Evolutionary conservation across 2,329 filamentous ascomycete species (phyloP).

Genomic region (Sclerotinia spermophila): DNA sequence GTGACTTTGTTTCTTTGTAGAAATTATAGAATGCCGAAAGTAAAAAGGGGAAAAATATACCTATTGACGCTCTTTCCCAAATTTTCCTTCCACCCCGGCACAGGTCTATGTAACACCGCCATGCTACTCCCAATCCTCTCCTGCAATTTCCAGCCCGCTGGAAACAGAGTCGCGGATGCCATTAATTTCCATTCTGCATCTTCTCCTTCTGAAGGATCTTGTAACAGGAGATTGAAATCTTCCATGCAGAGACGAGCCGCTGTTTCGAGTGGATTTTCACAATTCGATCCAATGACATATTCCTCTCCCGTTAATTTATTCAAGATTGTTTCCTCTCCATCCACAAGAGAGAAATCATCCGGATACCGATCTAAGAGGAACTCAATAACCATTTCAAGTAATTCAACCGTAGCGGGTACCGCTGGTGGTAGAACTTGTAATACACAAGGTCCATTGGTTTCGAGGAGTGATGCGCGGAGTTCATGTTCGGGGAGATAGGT

Average conservation of each 20-base stretch:
- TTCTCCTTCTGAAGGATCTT: conserved; percentile 38
- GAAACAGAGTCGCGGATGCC: conserved; percentile 51
- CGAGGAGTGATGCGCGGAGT: conserved; percentile 42
- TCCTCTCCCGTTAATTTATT: conserved; percentile 42
- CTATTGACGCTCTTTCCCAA: conserved; percentile 43
- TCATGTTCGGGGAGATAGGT: conserved; percentile 44
- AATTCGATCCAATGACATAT: conserved; percentile 40
- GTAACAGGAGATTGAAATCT: conserved; percentile 48
- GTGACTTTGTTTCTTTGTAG: not conserved
- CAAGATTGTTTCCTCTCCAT: conserved; percentile 37
- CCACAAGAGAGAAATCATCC: conserved; percentile 40
- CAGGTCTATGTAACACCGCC: conserved; percentile 44
- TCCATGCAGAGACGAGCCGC: conserved; percentile 49
- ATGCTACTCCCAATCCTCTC: conserved; percentile 48
- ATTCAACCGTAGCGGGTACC: conserved; percentile 45
- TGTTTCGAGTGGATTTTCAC: conserved; percentile 46
- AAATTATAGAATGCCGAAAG: conserved; percentile 18
- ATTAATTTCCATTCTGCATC: conserved; percentile 47
- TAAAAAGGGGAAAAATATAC: conserved; percentile 26
- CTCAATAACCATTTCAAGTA: conserved; percentile 43
- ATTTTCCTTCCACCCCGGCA: conserved; percentile 49
- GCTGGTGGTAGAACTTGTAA: conserved; percentile 45
- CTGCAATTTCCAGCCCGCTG: conserved; percentile 49
- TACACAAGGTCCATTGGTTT: conserved; percentile 41
- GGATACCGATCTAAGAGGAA: conserved; percentile 46